phyloP scores from a whole-genome alignment of 2,329 filamentous ascomycete genomes.

The Atkinsonella texensis region DNA sequence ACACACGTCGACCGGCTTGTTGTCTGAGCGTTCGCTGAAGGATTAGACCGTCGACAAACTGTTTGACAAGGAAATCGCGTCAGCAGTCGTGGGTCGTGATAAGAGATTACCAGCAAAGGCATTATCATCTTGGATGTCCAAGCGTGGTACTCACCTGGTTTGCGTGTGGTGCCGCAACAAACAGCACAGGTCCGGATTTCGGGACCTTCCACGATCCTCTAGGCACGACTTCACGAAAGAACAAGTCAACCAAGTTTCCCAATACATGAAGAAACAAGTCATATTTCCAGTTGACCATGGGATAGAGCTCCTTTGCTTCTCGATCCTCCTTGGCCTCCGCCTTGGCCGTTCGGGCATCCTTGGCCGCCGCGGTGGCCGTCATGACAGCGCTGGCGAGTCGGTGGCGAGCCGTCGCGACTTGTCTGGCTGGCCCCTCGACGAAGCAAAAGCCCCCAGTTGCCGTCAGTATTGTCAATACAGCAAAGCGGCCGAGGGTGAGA shows the following conservation, averaged over 20 bases:
- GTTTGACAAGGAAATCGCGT: slow-evolving; percentile 1
- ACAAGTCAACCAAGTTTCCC: slow-evolving; percentile 80
- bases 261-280: slow-evolving; percentile 68
- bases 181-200: slow-evolving; percentile 75
- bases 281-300: slow-evolving; percentile 64
- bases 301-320: slow-evolving; percentile 44
- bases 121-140: too few relatives aligned
- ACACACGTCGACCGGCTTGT: slow-evolving; percentile 79
- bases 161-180: slow-evolving; percentile 92
- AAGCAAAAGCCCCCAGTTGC: too few relatives aligned
- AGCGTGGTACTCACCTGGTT: slow-evolving; percentile 56
- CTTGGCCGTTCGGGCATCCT: slow-evolving; percentile 41
- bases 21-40: slow-evolving; percentile 81
- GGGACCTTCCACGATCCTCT: slow-evolving; percentile 93
- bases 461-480: neutral
- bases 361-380: slow-evolving; percentile 10
- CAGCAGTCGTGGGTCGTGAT: neutral
- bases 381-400: neutral
- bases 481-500: neutral
- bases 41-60: slow-evolving; percentile 94
- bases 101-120: too few relatives aligned
- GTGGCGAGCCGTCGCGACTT: too few relatives aligned
- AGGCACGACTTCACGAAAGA: slow-evolving; percentile 96
- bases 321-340: slow-evolving; percentile 28
- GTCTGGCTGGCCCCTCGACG: too few relatives aligned